These are phyloP conservation scores for Mortierella alpina DNA, from an alignment of 192 early-diverging fungal species.

Conservation along the genomic window DNA sequence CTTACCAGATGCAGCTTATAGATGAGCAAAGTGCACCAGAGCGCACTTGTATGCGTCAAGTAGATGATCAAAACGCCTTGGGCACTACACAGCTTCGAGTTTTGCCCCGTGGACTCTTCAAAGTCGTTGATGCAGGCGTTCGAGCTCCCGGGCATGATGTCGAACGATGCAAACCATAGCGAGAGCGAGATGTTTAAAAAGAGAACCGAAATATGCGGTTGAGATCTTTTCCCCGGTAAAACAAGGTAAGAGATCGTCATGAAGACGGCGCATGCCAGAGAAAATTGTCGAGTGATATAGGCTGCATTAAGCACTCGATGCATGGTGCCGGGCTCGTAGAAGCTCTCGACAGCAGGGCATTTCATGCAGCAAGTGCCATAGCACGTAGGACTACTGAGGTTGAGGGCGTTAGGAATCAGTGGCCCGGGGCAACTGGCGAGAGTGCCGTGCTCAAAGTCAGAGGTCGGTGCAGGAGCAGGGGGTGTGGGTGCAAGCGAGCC, in stretches of 20 bases:
- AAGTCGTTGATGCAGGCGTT: constrained; percentile 38
- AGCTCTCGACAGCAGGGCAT: constrained; percentile 40
- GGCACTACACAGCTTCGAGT: constrained; percentile 31
- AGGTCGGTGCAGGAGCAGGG: no score
- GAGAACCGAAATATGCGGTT: constrained; percentile 51
- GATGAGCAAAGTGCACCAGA: constrained; percentile 45
- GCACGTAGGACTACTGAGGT: constrained; percentile 9
- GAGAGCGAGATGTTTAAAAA: constrained; percentile 43
- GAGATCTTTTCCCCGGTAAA: constrained; percentile 38
- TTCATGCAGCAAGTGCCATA: constrained; percentile 21
- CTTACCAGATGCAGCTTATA: constrained; percentile 51
- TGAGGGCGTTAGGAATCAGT: constrained; percentile 24
- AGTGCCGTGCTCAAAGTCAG: not conserved
- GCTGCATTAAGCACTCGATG: constrained; percentile 27
- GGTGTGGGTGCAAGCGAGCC: no score
- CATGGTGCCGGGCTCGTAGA: constrained; percentile 37
- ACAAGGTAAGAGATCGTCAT: constrained; percentile 42
- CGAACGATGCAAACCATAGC: constrained; percentile 44
- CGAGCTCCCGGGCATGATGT: constrained; percentile 35
- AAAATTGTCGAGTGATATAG: constrained; percentile 32
- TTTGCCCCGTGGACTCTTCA: constrained; percentile 32
- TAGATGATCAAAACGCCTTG: constrained; percentile 50
- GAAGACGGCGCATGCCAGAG: constrained; percentile 24
- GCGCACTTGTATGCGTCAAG: constrained; percentile 41
- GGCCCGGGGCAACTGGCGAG: constrained; percentile 18